A percentile compares a stretch with the other conserved stretches of the same genome.
Evolutionary conservation across 2,329 filamentous ascomycete genomes (phyloP).

Genomic region (Dryadomyces quercivorus): DNA sequence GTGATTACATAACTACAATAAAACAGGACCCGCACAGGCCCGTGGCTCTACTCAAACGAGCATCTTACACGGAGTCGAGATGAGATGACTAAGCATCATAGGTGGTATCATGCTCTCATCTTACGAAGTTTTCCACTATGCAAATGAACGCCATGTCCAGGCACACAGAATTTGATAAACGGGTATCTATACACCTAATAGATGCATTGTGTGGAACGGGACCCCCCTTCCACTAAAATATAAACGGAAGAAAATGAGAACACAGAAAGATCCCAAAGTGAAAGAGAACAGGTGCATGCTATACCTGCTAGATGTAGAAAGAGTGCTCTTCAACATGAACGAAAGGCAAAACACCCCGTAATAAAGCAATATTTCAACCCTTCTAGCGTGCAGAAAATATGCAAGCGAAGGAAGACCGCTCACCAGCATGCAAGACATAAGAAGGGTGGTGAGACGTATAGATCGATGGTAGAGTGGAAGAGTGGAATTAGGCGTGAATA

Average conservation of each 20-base stretch:
- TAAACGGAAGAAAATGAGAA: neutral
- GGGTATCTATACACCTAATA: neutral
- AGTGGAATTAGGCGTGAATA: slow-evolving; percentile 1
- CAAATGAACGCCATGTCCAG: too few species aligned
- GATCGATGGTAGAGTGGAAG: too few species aligned
- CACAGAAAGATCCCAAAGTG: neutral
- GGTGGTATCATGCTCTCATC: too few species aligned
- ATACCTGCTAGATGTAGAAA: neutral
- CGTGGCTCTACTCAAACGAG: too few species aligned
- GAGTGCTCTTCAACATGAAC: neutral
- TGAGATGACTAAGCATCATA: too few species aligned
- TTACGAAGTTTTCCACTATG: too few species aligned
- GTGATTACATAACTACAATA: too few species aligned
- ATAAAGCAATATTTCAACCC: neutral
- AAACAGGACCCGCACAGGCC: too few species aligned
- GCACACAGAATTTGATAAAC: neutral
- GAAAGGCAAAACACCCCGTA: neutral
- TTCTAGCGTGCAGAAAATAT: neutral
- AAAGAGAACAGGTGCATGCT: neutral
- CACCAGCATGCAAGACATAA: neutral
- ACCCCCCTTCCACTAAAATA: neutral
- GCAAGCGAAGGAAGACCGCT: neutral
- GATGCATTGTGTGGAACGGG: neutral
- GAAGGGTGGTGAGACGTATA: neutral
- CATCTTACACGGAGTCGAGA: too few species aligned